Base-by-base conservation (phyloP, 139 green algal species). In the Chlorella sorokiniana region DNA sequence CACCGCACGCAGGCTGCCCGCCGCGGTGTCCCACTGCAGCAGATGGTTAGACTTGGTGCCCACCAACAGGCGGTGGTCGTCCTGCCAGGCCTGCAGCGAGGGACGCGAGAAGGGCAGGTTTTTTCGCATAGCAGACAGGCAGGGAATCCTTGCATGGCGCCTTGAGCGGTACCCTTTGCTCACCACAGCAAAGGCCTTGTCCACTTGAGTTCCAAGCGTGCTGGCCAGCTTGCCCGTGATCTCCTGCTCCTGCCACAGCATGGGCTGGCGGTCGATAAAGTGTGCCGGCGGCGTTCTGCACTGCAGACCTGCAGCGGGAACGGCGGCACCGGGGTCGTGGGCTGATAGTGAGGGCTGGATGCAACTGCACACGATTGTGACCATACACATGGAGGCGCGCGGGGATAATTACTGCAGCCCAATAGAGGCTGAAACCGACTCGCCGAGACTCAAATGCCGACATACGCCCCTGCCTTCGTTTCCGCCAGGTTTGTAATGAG, bases 1-100 rank as follows among this genome's bases (percentile, higher is more conserved):
- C 29, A 79, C 37, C 10, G 31, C 38, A 33, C 54, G 51, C 44
- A 79, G 27, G 4, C 35, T 38, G 35, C 54, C 54, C 20, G 25
- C 41, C 3, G 73, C 52, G 6, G 73, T 79, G 73, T 79, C 54
- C 73, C 73, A 79, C 52, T 79, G 73, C 68, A 93, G 44, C 33
- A 95, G 79, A 18, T 76, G 81, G 82, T 94, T 93, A 78, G 86
- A 92, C 77, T 95, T 95, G 31, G 91, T 93, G 62, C 90, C 92
- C 18, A 95, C 80, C 10, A 92, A 77, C 33, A 94, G 87, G 23
- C 73, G 59, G 48, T 82, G 23, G 20, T 76, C 38, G 52, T 87
- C 78, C 8, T 92, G 45, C 92, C 92, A 95, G 0, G 67, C 77
- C 90, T 92, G 81, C 27, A 40, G 3, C 4, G 16, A 8, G 33